Base-by-base conservation (phyloP, 2,329 filamentous ascomycete species). In the Claviceps paspali region DNA sequence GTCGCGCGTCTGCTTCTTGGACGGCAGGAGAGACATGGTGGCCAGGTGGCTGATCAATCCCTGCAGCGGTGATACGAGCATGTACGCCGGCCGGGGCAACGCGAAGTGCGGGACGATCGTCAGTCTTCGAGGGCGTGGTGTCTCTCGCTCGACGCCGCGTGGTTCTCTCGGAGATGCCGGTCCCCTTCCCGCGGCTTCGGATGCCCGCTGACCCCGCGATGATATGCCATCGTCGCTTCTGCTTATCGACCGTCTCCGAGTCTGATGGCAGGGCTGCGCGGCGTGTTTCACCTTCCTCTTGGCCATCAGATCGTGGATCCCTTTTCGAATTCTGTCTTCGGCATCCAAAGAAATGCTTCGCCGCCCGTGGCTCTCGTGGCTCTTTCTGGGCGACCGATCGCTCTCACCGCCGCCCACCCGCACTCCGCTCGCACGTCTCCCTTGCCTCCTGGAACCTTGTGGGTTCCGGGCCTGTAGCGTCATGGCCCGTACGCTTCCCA, bases 61-160 rank as follows among this genome's bases (percentile, higher is more conserved):
- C 22, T 74, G 63, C 0, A 82, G 64, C 2, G 81, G 81, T 1
- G 80, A 85, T 7, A 87, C 62, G 8, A 84, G 60, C 1, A 87
- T 56, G 44, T 79, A 80, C 1, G 68, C 70, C 5, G 60, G 57
- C 19, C 49, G 59, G 14, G 60, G 65, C 11, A 44, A 41, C 11
- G 47, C 51, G 18, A 67, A 52, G 33, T 57, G 51, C 5, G 50
- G 36, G 2, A 66, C 46, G 0, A 45, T 47, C 3, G 53, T 49
- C 2, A 61, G 46, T 14, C 44, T 46, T 31, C 54, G 50, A 6
- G 47, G 50, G 6, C 47, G 47, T 3, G n/a, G 31, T 9, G 15
- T 10, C n/a, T 30, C 7, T 5, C 22, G 3, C 3, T 21, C 15
- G 6, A 12, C 26, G 5, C n/a, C 17, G 19, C 12, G 9, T 1